These are phyloP conservation scores for Starmerella ratchasimensis DNA, from an alignment of 805 yeast species.

Conservation along the genomic window DNA sequence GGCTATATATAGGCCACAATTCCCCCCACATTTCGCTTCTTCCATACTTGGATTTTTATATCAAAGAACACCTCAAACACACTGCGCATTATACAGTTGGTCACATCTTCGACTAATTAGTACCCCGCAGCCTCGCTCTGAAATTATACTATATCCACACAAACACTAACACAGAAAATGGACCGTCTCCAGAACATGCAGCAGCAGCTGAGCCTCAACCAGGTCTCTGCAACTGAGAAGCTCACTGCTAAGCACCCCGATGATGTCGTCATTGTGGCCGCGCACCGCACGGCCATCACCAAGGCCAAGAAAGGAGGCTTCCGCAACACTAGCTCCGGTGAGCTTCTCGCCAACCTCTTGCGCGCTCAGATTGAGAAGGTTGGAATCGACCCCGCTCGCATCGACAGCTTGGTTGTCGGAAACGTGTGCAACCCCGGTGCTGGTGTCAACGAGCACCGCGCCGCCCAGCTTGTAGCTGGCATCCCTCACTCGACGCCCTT, in stretches of 20 bases:
- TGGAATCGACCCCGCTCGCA: slow-evolving; percentile 38
- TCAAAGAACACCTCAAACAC: neutral
- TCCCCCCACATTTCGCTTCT: too few species aligned
- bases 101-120: neutral
- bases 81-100: neutral
- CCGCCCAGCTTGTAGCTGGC: slow-evolving; percentile 83
- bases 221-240: slow-evolving; percentile 25
- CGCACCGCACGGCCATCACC: slow-evolving; percentile 81
- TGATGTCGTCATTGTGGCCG: slow-evolving; percentile 82
- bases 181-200: slow-evolving; percentile 25
- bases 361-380: slow-evolving; percentile 44
- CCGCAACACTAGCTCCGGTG: slow-evolving; percentile 73
- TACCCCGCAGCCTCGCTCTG: neutral
- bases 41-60: too few species aligned
- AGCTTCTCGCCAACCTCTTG: slow-evolving; percentile 52
- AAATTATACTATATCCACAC: neutral
- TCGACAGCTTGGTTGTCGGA: slow-evolving; percentile 81
- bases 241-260: slow-evolving; percentile 51
- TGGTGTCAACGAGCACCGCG: slow-evolving; percentile 46
- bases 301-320: slow-evolving; percentile 79
- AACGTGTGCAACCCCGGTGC: slow-evolving; percentile 87
- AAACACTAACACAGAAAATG: too few species aligned
- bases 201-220: slow-evolving; percentile 24
- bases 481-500: slow-evolving; percentile 70
- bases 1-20: too few species aligned